Base-by-base conservation (phyloP, 78 protist species). In the Parvularia atlantis region DNA sequence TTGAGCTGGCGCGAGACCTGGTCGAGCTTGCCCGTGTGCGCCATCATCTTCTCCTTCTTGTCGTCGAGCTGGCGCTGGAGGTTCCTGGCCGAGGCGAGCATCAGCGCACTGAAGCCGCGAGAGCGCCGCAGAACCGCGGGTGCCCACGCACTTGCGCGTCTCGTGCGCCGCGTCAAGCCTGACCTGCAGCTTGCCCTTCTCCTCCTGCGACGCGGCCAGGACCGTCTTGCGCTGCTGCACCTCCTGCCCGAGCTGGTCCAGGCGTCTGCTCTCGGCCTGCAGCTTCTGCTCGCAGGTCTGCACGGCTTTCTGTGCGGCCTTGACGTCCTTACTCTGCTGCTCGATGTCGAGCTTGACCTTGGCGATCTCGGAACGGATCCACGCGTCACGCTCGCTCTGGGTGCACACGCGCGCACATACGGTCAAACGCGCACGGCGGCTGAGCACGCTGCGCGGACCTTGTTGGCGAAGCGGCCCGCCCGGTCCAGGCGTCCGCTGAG, bases 161-260 rank as follows among this genome's bases (percentile, higher is more conserved):
- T 35, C 35, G 46, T 35, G 30, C 70, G 59, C 75, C 14, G 82
- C 37, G 40, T 74, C 72, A 30, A 41, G 19, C 46, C 9, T 9
- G 16, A 2, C 56, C 56, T 13, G 24, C 6, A n/a, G n/a, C n/a
- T n/a, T n/a, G n/a, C n/a, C n/a, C n/a, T n/a, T n/a, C n/a, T 54
- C 60, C 19, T 54, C 60, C 1, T n/a, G 37, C 37, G n/a, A 35
- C n/a, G 4, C 60, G 35, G 35, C 35, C 60, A 50, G 28, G 26
- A 22, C 16, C 6, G 16, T 50, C 5, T 50, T 19, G 56, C 6
- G 56, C 26, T 50, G 6, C 28, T 9, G 28, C 17, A 9, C 28
- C 56, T 50, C 28, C 56, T 50, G 6, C 26, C 28, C 5, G 26
- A 50, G 56, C 56, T 50, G 56, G 4, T 50, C 28, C 26, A 19